A percentile compares a stretch with the other conserved stretches of the same genome.
phyloP scores from a whole-genome alignment of 2,329 filamentous ascomycete genomes.

The Epichloe festucae region DNA sequence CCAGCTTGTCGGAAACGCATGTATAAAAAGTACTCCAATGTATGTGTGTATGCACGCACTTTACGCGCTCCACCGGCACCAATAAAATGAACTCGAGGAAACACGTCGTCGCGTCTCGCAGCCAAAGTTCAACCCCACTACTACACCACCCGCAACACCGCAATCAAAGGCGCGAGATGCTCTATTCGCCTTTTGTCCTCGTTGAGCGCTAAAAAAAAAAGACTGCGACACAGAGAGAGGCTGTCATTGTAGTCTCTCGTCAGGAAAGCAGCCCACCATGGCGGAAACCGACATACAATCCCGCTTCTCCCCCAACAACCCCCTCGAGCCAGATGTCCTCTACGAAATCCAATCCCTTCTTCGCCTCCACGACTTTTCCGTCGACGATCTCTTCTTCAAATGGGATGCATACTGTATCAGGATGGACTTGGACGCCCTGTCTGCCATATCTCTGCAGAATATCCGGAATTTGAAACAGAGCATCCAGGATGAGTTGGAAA shows the following conservation, averaged over 20 bases:
- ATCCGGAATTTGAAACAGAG: constrained; percentile 73
- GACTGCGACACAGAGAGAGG: background rate
- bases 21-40: no score
- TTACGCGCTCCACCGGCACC: background rate
- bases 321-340: constrained; percentile 64
- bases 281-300: constrained; percentile 22
- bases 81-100: background rate
- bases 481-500: constrained; percentile 72
- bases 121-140: background rate
- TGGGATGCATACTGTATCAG: constrained; percentile 98
- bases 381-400: constrained; percentile 91
- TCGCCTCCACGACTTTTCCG: constrained; percentile 65
- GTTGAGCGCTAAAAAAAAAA: no score
- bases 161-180: no score
- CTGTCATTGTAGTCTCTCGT: background rate
- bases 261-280: constrained; percentile 16
- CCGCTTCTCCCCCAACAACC: constrained; percentile 24
- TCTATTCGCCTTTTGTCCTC: no score
- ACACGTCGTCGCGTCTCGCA: constrained; percentile 3
- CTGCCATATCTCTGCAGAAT: constrained; percentile 49
- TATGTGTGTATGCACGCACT: background rate
- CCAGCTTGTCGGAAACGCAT: no score
- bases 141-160: no score
- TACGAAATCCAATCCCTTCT: constrained; percentile 76
- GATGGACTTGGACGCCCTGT: constrained; percentile 68